Conservation (phyloP, 202 grass and related monocot species). For the Eragrostis tef region DNA sequence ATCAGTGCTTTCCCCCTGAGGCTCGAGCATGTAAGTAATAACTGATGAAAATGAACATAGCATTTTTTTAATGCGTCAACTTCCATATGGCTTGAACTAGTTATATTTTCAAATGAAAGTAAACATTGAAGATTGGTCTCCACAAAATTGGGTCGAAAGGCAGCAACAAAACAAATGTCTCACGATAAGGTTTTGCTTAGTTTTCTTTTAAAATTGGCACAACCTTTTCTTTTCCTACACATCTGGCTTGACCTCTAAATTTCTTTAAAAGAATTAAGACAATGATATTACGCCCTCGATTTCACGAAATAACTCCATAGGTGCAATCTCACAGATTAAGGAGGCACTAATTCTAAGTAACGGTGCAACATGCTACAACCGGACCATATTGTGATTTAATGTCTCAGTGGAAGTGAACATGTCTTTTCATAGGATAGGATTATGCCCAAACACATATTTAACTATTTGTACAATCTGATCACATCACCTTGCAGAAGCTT, state of each 20-base stretch:
- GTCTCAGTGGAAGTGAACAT: not conserved
- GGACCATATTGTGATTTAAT: no score
- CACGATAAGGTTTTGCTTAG: not conserved
- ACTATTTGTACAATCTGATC: not conserved
- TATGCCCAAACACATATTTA: not conserved
- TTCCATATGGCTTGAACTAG: not conserved
- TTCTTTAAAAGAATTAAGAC: not conserved
- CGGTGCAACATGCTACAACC: no score
- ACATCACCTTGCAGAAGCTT: conserved; percentile 48
- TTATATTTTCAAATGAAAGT: not conserved
- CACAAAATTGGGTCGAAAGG: not conserved
- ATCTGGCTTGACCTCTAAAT: not conserved
- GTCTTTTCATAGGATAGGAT: not conserved
- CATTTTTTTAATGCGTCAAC: not conserved
- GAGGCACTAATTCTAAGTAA: not conserved
- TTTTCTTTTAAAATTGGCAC: not conserved
- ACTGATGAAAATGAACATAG: not conserved
- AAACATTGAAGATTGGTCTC: not conserved
- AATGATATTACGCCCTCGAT: not conserved
- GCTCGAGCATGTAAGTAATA: not conserved
- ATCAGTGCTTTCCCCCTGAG: not conserved
- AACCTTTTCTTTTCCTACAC: not conserved
- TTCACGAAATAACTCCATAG: not conserved
- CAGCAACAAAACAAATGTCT: not conserved
- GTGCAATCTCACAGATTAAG: not conserved